A percentile compares a stretch with the other conserved stretches of the same genome.
phyloP scores from a whole-genome alignment of 495 filamentous ascomycete species.

The Neurospora sp. region DNA sequence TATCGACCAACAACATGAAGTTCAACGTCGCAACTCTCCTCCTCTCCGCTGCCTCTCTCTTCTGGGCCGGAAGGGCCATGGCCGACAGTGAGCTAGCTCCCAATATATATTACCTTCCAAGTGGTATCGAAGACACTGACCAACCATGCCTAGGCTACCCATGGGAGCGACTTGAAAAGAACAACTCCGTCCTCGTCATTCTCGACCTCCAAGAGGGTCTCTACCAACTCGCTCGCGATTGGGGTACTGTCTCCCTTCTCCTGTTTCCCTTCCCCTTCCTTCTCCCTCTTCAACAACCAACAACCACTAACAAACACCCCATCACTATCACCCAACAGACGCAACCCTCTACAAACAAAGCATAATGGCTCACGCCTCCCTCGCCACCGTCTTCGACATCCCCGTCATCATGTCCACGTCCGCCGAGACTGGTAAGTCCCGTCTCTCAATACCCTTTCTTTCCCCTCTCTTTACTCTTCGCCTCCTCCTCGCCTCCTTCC shows the following conservation, averaged over 20 bases:
- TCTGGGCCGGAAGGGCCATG: conserved; percentile 5
- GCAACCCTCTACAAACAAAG: conserved; percentile 52
- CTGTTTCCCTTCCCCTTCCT: background rate
- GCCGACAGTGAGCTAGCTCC: conserved; percentile 9
- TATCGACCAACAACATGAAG: conserved; percentile 7
- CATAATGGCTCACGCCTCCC: conserved; percentile 57
- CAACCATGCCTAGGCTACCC: background rate
- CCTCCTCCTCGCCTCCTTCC: background rate
- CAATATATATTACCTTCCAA: background rate
- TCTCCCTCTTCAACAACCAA: background rate
- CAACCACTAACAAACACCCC: background rate
- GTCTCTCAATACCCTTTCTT: no score
- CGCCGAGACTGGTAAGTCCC: conserved; percentile 38
- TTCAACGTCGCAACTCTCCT: conserved; percentile 3
- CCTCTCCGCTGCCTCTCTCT: conserved; percentile 8
- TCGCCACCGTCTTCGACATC: conserved; percentile 57
- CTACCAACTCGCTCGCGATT: conserved; percentile 55
- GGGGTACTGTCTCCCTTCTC: conserved; percentile 6
- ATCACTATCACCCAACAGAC: conserved; percentile 10
- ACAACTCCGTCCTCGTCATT: conserved; percentile 43
- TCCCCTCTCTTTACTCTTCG: background rate
- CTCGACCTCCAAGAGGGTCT: conserved; percentile 68
- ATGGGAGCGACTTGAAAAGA: conserved; percentile 16
- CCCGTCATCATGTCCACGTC: conserved; percentile 64
- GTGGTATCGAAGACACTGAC: background rate